Evolutionary conservation across 2,329 filamentous ascomycete species (phyloP).

Genomic region (Akanthomyces muscarius): DNA sequence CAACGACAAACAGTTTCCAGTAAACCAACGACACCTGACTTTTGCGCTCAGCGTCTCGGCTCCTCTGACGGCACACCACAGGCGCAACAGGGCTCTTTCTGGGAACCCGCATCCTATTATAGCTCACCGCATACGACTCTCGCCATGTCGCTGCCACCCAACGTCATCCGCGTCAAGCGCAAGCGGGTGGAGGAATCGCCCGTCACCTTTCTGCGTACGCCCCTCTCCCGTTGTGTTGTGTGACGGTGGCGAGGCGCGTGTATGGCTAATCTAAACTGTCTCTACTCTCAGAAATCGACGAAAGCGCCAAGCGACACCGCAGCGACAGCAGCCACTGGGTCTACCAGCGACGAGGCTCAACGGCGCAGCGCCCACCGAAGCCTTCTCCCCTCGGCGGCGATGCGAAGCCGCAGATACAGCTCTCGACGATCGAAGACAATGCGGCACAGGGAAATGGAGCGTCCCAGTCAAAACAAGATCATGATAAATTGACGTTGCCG

Average conservation of each 20-base stretch:
- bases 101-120: background rate
- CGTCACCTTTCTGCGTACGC: slow-evolving; percentile 53
- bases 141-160: slow-evolving; percentile 53
- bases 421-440: slow-evolving; percentile 40
- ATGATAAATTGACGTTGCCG: slow-evolving; percentile 16
- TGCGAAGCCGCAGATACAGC: slow-evolving; percentile 44
- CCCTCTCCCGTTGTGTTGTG: background rate
- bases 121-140: background rate
- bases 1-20: background rate
- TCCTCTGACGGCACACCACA: background rate
- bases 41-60: background rate
- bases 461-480: slow-evolving; percentile 15
- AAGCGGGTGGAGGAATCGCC: slow-evolving; percentile 53
- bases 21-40: background rate
- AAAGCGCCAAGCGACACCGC: slow-evolving; percentile 49
- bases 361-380: slow-evolving; percentile 24
- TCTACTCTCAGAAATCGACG: slow-evolving; percentile 44
- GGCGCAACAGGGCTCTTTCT: background rate
- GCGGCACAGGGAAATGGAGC: background rate
- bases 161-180: slow-evolving; percentile 58
- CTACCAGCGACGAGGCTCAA: slow-evolving; percentile 49
- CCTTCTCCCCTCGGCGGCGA: slow-evolving; percentile 23
- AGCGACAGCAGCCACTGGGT: slow-evolving; percentile 46
- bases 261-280: background rate
- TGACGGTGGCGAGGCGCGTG: background rate